Conservation (phyloP, 2,329 filamentous ascomycete species). For the Aurifilum marmelostoma region DNA sequence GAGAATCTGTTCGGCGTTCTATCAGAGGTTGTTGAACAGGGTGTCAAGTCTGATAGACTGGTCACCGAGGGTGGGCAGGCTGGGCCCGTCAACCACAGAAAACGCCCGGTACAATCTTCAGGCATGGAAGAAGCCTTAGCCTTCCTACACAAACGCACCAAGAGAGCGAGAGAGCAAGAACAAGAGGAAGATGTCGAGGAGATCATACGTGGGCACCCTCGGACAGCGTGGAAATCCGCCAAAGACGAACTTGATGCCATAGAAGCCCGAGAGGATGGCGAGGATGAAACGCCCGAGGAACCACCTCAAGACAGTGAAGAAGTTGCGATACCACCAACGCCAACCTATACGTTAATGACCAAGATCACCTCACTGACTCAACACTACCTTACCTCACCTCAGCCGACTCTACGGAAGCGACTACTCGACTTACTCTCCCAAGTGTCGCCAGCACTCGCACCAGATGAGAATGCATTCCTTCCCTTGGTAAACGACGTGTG, state of each 20-base stretch:
- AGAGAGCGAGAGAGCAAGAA: conserved; percentile 43
- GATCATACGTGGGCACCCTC: conserved; percentile 40
- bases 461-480: conserved; percentile 80
- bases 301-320: conserved; percentile 37
- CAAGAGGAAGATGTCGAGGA: conserved; percentile 39
- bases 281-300: conserved; percentile 42
- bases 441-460: conserved; percentile 71
- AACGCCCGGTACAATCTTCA: conserved; percentile 37
- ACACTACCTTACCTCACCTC: conserved; percentile 86
- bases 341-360: conserved; percentile 79
- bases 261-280: conserved; percentile 33
- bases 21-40: conserved; percentile 81
- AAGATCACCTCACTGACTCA: conserved; percentile 84
- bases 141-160: conserved; percentile 66
- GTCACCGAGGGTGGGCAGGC: conserved; percentile 48
- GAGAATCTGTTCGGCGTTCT: conserved; percentile 84
- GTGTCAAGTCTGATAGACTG: conserved; percentile 61
- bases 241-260: conserved; percentile 38
- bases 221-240: conserved; percentile 41
- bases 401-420: conserved; percentile 75
- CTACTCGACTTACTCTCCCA: conserved; percentile 77
- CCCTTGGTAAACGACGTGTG: conserved; percentile 89
- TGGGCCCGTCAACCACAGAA: conserved; percentile 47
- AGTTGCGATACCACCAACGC: conserved; percentile 63
- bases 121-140: conserved; percentile 53